Evolutionary conservation across 139 green algal species (phyloP).

Genomic region (Chlorella sorokiniana): DNA sequence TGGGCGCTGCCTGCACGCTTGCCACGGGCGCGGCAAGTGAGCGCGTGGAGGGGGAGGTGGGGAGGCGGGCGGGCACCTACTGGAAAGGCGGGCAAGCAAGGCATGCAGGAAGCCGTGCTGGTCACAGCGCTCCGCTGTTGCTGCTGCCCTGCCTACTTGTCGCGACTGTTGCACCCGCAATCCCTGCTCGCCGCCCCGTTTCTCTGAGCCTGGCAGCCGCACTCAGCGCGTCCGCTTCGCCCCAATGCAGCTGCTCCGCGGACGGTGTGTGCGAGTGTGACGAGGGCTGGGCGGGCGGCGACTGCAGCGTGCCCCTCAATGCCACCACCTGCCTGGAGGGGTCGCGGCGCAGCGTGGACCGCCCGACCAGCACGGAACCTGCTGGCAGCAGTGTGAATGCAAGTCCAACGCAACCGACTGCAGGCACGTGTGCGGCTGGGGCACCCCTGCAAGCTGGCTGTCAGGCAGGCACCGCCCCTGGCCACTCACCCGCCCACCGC

Average conservation of each 20-base stretch:
- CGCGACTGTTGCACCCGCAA: not conserved
- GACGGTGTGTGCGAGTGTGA: slow-evolving; percentile 60
- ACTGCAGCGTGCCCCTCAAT: slow-evolving; percentile 57
- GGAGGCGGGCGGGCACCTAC: no score
- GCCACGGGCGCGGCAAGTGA: slow-evolving; percentile 52
- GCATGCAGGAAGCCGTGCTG: not conserved
- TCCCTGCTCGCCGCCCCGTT: not conserved
- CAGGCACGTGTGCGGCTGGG: not conserved
- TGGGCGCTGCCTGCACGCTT: slow-evolving; percentile 60
- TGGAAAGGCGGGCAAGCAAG: no score
- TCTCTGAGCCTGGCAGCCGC: not conserved
- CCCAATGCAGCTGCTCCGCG: slow-evolving; percentile 37
- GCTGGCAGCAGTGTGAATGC: slow-evolving; percentile 49
- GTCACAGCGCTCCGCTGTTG: no score
- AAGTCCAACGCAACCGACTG: not conserved
- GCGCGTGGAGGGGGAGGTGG: no score
- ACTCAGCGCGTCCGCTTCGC: not conserved
- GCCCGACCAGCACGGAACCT: slow-evolving; percentile 29
- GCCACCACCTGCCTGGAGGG: slow-evolving; percentile 25
- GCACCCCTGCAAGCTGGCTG: not conserved
- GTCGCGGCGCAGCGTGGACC: not conserved
- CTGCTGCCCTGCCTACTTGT: not conserved
- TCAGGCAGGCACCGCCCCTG: not conserved
- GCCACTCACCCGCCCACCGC: not conserved
- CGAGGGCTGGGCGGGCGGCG: slow-evolving; percentile 51